These are phyloP conservation scores for Coemansia sp. DNA, from an alignment of 192 early-diverging fungal species.

Conservation along the genomic window DNA sequence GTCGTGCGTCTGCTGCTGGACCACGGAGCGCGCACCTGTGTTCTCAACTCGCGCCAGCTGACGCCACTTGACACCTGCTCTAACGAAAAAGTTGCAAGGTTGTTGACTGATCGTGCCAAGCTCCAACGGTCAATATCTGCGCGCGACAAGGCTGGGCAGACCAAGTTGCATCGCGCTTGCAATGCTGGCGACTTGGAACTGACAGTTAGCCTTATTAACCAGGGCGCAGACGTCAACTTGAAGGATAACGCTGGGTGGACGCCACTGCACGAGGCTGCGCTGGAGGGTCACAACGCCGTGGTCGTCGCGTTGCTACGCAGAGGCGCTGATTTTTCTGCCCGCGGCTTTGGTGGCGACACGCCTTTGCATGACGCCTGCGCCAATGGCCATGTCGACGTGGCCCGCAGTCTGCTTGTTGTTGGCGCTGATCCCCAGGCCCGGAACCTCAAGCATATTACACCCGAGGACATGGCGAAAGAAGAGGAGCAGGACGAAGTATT, in stretches of 20 bases:
- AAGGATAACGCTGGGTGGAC: slow-evolving; percentile 67
- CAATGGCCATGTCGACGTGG: slow-evolving; percentile 50
- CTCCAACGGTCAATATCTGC: slow-evolving; percentile 20
- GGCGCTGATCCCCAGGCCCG: slow-evolving; percentile 35
- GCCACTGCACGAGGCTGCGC: slow-evolving; percentile 64
- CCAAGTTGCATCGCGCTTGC: slow-evolving; percentile 64
- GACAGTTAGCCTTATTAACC: slow-evolving; percentile 50
- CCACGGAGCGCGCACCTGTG: slow-evolving; percentile 27
- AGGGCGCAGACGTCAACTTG: slow-evolving; percentile 66
- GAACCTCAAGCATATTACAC: slow-evolving; percentile 50
- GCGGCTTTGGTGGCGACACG: slow-evolving; percentile 60
- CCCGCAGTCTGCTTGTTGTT: slow-evolving; percentile 23
- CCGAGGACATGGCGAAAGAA: slow-evolving; percentile 56
- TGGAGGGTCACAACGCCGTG: slow-evolving; percentile 50
- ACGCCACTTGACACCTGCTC: slow-evolving; percentile 47
- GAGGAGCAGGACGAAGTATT: slow-evolving; percentile 44
- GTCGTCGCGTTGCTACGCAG: slow-evolving; percentile 47
- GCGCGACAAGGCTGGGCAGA: slow-evolving; percentile 62
- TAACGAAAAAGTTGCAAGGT: slow-evolving; percentile 35
- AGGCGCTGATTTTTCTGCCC: slow-evolving; percentile 59
- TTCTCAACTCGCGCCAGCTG: slow-evolving; percentile 34
- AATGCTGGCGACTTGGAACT: slow-evolving; percentile 55
- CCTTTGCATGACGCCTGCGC: slow-evolving; percentile 67
- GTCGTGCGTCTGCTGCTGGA: slow-evolving; percentile 34
- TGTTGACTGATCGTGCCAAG: slow-evolving; percentile 41